Evolutionary conservation across 495 filamentous ascomycete species (phyloP).

Genomic region (Cladorrhinum samala): DNA sequence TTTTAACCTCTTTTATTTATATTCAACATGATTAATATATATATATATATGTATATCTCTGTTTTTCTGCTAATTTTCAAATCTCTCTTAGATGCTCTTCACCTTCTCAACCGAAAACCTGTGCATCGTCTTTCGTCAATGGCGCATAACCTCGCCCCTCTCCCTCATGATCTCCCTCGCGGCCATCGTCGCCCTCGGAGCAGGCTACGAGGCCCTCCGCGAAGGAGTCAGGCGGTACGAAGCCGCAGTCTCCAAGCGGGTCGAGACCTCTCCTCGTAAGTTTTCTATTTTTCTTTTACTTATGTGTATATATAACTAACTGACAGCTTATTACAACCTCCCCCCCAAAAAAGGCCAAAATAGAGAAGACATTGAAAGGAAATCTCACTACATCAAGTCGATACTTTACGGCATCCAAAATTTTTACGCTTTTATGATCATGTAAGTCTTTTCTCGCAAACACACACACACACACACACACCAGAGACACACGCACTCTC

Average conservation of each 20-base stretch:
- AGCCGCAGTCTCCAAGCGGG: conserved; percentile 45
- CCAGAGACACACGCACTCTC: no score
- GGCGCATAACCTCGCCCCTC: conserved; percentile 69
- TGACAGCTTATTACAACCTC: no score
- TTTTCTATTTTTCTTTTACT: conserved; percentile 9
- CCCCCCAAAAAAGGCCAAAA: conserved; percentile 53
- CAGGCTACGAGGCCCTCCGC: conserved; percentile 86
- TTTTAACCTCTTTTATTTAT: neutral
- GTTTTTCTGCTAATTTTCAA: neutral
- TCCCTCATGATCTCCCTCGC: conserved; percentile 75
- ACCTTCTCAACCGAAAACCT: conserved; percentile 89
- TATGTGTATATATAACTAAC: no score
- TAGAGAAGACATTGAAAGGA: conserved; percentile 46
- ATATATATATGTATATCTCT: no score
- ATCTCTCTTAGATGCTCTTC: conserved; percentile 76
- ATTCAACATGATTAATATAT: neutral
- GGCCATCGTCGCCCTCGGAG: conserved; percentile 72
- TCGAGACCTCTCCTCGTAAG: conserved; percentile 52
- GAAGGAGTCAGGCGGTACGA: conserved; percentile 73
- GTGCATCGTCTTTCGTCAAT: conserved; percentile 89
- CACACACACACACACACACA: neutral
- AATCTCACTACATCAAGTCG: conserved; percentile 70
- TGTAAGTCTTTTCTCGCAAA: no score
- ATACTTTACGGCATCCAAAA: conserved; percentile 86
- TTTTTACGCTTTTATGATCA: conserved; percentile 99